Conservation (phyloP, 306 rosid species). For the Acacia crassicarpa region DNA sequence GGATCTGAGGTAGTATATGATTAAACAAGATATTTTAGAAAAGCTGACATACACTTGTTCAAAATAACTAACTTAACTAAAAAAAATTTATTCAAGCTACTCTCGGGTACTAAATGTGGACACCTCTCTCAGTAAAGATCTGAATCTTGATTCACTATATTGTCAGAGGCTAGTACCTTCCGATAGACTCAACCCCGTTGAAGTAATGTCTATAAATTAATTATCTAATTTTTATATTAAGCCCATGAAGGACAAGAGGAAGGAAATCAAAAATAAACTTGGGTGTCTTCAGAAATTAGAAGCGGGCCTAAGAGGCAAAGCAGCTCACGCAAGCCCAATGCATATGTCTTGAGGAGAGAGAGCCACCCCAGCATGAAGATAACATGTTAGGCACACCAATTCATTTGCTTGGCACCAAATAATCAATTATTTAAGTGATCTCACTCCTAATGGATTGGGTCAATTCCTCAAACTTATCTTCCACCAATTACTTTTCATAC, state of each 20-base stretch:
- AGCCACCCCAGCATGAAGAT: slow-evolving; percentile 36
- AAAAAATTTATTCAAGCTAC: too few relatives aligned
- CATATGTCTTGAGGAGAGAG: not conserved
- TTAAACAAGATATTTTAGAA: too few relatives aligned
- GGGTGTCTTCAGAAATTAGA: not conserved
- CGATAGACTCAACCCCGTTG: too few relatives aligned
- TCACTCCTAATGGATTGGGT: slow-evolving; percentile 23
- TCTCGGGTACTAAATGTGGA: too few relatives aligned
- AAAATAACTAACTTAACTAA: too few relatives aligned
- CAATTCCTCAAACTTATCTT: slow-evolving; percentile 29
- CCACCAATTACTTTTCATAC: not conserved
- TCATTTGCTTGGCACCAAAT: slow-evolving; percentile 37
- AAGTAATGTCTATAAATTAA: too few relatives aligned
- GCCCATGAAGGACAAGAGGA: too few relatives aligned
- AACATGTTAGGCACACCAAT: slow-evolving; percentile 28
- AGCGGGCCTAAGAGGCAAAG: slow-evolving; percentile 31
- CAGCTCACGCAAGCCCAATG: slow-evolving; percentile 27
- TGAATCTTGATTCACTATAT: too few relatives aligned
- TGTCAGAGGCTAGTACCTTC: too few relatives aligned
- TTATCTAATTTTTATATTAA: too few relatives aligned
- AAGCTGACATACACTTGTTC: too few relatives aligned
- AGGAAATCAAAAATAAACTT: not conserved
- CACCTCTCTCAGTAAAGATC: fast-evolving
- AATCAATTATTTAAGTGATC: slow-evolving; percentile 26
- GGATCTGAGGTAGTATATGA: too few relatives aligned